phyloP scores from a whole-genome alignment of 2,329 filamentous ascomycete genomes.

The Mycosphaerella sp. region DNA sequence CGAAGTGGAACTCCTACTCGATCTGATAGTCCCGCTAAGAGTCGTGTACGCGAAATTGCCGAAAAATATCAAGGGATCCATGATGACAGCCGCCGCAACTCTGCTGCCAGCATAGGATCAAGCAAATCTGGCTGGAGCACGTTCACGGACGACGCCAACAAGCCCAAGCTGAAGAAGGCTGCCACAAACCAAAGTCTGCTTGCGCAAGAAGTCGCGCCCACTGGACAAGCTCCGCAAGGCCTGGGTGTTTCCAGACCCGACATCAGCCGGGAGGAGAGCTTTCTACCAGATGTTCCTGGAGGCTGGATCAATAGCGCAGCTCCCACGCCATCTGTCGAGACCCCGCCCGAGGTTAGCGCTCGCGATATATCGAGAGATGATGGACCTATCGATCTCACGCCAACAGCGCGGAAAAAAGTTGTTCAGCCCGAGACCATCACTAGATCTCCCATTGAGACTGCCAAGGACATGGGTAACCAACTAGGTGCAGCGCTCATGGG shows the following conservation, averaged over 20 bases:
- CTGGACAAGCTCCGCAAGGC: background rate
- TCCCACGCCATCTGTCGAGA: slow-evolving; percentile 37
- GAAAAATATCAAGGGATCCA: slow-evolving; percentile 44
- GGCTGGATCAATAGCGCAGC: slow-evolving; percentile 47
- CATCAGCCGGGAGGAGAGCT: slow-evolving; percentile 28
- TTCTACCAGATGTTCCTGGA: slow-evolving; percentile 48
- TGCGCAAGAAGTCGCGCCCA: slow-evolving; percentile 6
- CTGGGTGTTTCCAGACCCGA: slow-evolving; percentile 12
- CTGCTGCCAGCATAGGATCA: slow-evolving; percentile 35
- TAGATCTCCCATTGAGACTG: slow-evolving; percentile 34
- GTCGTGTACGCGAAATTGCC: slow-evolving; percentile 47
- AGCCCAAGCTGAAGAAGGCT: slow-evolving; percentile 14
- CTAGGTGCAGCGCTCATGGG: slow-evolving; percentile 43
- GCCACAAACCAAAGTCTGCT: slow-evolving; percentile 16
- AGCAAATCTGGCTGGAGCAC: slow-evolving; percentile 38
- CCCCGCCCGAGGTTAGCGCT: slow-evolving; percentile 19
- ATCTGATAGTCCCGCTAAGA: slow-evolving; percentile 37
- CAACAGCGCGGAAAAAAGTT: slow-evolving; percentile 26
- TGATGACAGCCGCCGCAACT: slow-evolving; percentile 36
- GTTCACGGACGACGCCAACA: slow-evolving; percentile 18
- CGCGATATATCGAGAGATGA: slow-evolving; percentile 11
- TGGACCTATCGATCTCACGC: slow-evolving; percentile 30
- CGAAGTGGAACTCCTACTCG: slow-evolving; percentile 14
- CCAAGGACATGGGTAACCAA: slow-evolving; percentile 44
- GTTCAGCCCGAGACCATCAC: background rate